Percentiles rank a stretch among this genome's conserved stretches.
Evolutionary conservation across 2,329 filamentous ascomycete genomes (phyloP).

Genomic region (Verruconis gallopava): DNA sequence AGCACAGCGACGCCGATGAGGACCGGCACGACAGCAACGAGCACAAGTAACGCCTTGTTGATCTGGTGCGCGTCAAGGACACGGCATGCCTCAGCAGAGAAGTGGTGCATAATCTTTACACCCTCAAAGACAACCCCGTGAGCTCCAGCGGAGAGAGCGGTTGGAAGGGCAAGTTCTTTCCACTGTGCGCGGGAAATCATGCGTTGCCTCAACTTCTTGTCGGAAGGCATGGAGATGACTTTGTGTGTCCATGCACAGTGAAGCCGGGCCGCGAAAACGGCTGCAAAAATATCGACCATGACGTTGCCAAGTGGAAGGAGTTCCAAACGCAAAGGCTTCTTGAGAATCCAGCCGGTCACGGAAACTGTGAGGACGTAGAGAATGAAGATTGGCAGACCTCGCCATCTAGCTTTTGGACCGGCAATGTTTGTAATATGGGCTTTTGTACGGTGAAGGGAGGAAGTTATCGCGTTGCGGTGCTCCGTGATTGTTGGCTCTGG

Average conservation of each 20-base stretch:
- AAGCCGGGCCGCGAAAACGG: constrained; percentile 52
- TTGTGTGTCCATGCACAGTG: constrained; percentile 74
- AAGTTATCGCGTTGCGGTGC: constrained; percentile 46
- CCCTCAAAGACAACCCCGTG: neutral
- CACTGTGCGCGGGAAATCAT: constrained; percentile 52
- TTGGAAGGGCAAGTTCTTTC: constrained; percentile 5
- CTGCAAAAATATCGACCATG: constrained; percentile 33
- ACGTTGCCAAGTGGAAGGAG: constrained; percentile 12
- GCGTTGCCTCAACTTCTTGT: constrained; percentile 48
- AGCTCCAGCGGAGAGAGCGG: neutral
- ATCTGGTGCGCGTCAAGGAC: constrained; percentile 6
- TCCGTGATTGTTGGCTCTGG: constrained; percentile 31
- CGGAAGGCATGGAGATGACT: constrained; percentile 59
- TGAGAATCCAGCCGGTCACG: constrained; percentile 20
- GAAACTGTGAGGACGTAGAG: constrained; percentile 21
- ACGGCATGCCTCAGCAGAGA: constrained; percentile 10
- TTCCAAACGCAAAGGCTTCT: constrained; percentile 23
- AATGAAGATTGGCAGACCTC: constrained; percentile 46
- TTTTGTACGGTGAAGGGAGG: constrained; percentile 44
- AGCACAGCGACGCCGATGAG: constrained; percentile 25
- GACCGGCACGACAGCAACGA: constrained; percentile 30
- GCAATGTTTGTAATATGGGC: constrained; percentile 48
- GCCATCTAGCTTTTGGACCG: constrained; percentile 55
- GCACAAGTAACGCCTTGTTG: constrained; percentile 15
- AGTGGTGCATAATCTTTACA: neutral